Percentiles rank a stretch among this genome's conserved stretches.
These are phyloP conservation scores for Acanthamoeba royreba DNA, from an alignment of 208 protist genomes.

Conservation along the genomic window DNA sequence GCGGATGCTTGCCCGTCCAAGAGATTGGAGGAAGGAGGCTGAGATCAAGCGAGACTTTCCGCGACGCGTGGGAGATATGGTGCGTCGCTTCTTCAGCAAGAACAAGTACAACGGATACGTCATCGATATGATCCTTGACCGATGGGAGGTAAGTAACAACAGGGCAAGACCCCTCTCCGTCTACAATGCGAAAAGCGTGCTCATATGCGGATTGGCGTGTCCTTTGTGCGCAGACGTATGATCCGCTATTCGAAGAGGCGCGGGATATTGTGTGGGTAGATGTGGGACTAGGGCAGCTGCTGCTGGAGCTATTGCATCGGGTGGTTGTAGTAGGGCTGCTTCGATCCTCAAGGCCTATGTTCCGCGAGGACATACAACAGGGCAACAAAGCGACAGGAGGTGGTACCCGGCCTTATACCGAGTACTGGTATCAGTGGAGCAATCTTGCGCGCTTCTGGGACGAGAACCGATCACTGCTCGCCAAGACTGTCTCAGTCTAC, in stretches of 20 bases:
- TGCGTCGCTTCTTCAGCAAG: constrained; percentile 18
- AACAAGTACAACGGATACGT: constrained; percentile 32
- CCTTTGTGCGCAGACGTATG: neutral
- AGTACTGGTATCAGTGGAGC: neutral
- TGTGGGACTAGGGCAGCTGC: neutral
- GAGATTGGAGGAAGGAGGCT: neutral
- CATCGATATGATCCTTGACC: neutral
- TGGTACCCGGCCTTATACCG: neutral
- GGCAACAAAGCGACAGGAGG: neutral
- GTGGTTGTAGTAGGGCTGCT: neutral
- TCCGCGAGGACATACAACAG: constrained; percentile 4
- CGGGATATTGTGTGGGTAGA: neutral
- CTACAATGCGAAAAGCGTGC: neutral
- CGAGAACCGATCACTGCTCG: neutral
- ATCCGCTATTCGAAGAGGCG: neutral
- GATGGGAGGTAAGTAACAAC: neutral
- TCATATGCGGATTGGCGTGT: neutral
- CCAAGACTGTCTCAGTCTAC: constrained; percentile 10
- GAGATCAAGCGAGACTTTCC: neutral
- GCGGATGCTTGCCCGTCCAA: neutral
- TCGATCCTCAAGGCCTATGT: neutral
- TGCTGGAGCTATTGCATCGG: neutral
- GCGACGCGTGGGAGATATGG: neutral
- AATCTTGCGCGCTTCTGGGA: neutral
- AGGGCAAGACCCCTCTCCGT: neutral